Percentiles rank a stretch among this genome's conserved stretches.
Conservation (phyloP, 2,329 filamentous ascomycete species). For the Talaromyces sp. region DNA sequence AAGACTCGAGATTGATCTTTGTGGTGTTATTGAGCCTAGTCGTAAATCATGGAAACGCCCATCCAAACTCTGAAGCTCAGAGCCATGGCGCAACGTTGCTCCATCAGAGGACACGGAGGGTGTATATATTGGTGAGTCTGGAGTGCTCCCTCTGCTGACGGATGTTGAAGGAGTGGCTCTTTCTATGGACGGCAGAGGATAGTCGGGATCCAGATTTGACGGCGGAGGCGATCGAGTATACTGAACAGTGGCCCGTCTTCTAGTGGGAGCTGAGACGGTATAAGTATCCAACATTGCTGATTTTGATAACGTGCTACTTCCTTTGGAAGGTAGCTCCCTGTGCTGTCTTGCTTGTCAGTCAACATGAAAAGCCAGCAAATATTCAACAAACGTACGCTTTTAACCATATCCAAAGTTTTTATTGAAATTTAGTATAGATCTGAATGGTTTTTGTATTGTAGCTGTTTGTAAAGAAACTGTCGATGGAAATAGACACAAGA, state of each 20-base stretch:
- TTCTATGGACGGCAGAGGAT: conserved; percentile 12
- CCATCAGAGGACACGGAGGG: not conserved
- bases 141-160: not conserved
- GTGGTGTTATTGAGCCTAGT: not conserved
- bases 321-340: not conserved
- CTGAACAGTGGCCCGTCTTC: not conserved
- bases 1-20: not conserved
- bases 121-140: not conserved
- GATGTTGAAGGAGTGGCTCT: conserved; percentile 9
- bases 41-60: not conserved
- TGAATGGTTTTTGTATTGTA: not conserved
- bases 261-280: not conserved
- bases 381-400: not conserved
- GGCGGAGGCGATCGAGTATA: not conserved
- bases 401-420: not conserved
- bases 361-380: not conserved
- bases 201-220: not conserved
- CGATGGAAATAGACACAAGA: not conserved
- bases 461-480: not conserved
- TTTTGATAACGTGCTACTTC: not conserved
- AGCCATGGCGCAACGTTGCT: not conserved
- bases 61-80: conserved; percentile 2
- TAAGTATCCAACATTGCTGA: not conserved
- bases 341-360: not conserved
- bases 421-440: not conserved